Base-by-base conservation (phyloP, 805 yeast genomes). In the Lipomyces lipofer region DNA sequence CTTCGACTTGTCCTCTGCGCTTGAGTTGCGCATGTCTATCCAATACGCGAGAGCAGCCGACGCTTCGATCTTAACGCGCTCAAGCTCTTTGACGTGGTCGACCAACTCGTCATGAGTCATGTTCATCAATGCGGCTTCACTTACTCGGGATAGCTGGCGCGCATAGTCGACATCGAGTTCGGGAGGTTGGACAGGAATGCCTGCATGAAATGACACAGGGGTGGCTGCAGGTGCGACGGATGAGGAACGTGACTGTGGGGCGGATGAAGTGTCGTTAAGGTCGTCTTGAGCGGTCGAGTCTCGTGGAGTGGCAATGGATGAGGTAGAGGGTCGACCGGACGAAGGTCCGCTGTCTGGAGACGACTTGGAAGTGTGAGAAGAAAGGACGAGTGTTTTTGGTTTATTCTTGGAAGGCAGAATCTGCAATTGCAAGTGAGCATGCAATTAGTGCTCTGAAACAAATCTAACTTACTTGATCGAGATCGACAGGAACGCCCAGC, bases 401-500 rank as follows among this genome's bases (percentile, higher is more conserved):
- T 38, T 65, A 55, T 50, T 58, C 48, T 58, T 62, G 42, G 54
- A 25, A 12, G 76, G 75, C 54, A 69, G 59, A 56, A 78, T 56
- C 48, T 44, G 13, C 10, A 13, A n/a, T n/a, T n/a, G n/a, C n/a
- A n/a, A n/a, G n/a, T n/a, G n/a, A n/a, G 17, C 10, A 38, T 38
- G 12, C 21, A 9, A 9, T 8, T 7, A 44, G 10, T 22, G 12
- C 10, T 9, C 9, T 30, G 10, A 12, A 27, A 44, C 15, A 15
- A 28, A 29, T 36, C 12, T 4, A 36, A 10, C 4, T 36, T 15
- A 62, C 51, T 64, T 84, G 86, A 67, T 84, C 89, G 13, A 84
- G 71, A 63, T 85, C 84, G 38, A 86, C 78, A 0, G 95, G 95
- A 1, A 88, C 78, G 0, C 91, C 90, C 42, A 88, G 71, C 27